These are phyloP conservation scores for Aspergillus avenaceus DNA, from an alignment of 495 filamentous ascomycete genomes.

Conservation along the genomic window DNA sequence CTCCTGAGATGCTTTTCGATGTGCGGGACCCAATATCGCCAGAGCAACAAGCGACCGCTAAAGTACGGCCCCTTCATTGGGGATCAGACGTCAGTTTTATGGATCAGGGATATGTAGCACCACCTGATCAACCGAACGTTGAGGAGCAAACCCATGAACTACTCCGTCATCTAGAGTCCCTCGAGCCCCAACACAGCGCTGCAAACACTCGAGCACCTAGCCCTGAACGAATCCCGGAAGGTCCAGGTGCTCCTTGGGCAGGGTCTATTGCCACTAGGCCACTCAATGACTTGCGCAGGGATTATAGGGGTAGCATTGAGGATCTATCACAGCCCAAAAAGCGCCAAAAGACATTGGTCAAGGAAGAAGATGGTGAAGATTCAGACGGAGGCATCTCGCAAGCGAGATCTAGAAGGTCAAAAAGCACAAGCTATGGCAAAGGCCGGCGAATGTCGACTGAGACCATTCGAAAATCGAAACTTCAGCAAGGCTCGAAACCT, in stretches of 20 bases:
- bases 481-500: slow-evolving; percentile 38
- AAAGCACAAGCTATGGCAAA: slow-evolving; percentile 28
- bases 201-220: slow-evolving; percentile 57
- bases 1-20: slow-evolving; percentile 44
- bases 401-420: slow-evolving; percentile 47
- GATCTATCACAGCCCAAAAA: slow-evolving; percentile 32
- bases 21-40: slow-evolving; percentile 35
- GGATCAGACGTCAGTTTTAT: slow-evolving; percentile 64
- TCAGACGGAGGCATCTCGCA: slow-evolving; percentile 37
- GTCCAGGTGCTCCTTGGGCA: slow-evolving; percentile 13
- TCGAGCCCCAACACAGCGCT: slow-evolving; percentile 49
- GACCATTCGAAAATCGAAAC: slow-evolving; percentile 25
- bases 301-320: slow-evolving; percentile 16
- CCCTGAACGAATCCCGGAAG: slow-evolving; percentile 34
- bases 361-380: slow-evolving; percentile 34
- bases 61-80: slow-evolving; percentile 49
- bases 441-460: slow-evolving; percentile 30
- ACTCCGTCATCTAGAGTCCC: slow-evolving; percentile 49
- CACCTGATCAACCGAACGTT: slow-evolving; percentile 49
- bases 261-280: slow-evolving; percentile 6
- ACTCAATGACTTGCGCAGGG: slow-evolving; percentile 9
- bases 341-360: slow-evolving; percentile 27
- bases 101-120: slow-evolving; percentile 52
- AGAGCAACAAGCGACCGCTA: slow-evolving; percentile 37
- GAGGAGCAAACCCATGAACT: slow-evolving; percentile 51